Base-by-base conservation (phyloP, 2,329 filamentous ascomycete species). In the Stemphylium beticola region DNA sequence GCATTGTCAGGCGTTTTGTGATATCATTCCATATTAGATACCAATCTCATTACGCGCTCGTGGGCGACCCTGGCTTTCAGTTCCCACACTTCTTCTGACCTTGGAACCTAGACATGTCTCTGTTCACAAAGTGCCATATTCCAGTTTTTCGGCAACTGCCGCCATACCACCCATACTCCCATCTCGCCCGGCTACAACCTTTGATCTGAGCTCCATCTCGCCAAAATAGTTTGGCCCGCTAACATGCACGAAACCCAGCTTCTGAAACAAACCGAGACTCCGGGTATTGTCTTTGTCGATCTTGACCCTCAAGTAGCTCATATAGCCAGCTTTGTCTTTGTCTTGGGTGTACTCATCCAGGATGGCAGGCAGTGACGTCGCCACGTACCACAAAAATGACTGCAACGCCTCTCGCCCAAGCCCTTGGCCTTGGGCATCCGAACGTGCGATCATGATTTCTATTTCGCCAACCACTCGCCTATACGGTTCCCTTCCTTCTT, bases 361-460 rank as follows among this genome's bases (percentile, higher is more conserved):
- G 7, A 96, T 85, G 0, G 63, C 74, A 0, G 66, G 63, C 20
- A 84, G 71, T 48, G 89, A 79, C 1, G 70, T 70, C 4, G 79
- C 62, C 5, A 96, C 79, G 67, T 92, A 98, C 40, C 79, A 74
- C 44, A 97, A 67, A 51, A 98, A 89, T 0, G 85, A 77, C 2
- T 85, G 70, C 1, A 96, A 79, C 0, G 89, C 85, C 0, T 84
- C 83, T 4, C 81, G 78, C 0, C 91, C 92, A 6, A 86, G 78
- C 0, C 92, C 92, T 7, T 79, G 78, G 0, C 88, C 79, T 20
- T 87, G 85, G 26, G 85, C 77, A 0, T 73, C 68, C 4, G 76
- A 76, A 1, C 79, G 77, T 0, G 92, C 92, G 57, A 96, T 87
- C 92, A 96, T 96, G 60, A 96, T 84, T 74, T 96, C 91, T 6